Percentiles rank a stretch among this genome's conserved stretches.
phyloP scores from a whole-genome alignment of 768 basidiomycete species.

The Suillus discolor region DNA sequence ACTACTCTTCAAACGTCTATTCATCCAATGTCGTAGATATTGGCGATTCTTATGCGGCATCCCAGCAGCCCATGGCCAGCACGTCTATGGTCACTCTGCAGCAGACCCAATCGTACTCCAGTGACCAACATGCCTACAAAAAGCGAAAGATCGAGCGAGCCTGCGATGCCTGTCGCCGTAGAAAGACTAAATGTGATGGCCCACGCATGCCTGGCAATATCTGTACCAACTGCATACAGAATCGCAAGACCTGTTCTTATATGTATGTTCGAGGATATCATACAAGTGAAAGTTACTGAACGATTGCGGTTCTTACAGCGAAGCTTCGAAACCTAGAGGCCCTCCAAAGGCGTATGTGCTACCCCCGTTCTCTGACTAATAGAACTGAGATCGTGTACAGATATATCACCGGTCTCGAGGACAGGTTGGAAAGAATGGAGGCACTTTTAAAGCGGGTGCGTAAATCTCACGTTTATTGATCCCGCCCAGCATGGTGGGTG shows the following conservation, averaged over 20 bases:
- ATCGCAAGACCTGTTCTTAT: conserved; percentile 59
- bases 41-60: conserved; percentile 18
- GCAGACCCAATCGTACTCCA: conserved; percentile 4
- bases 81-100: conserved; percentile 17
- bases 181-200: conserved; percentile 65
- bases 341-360: conserved; percentile 66
- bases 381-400: conserved; percentile 30
- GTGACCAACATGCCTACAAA: conserved; percentile 29
- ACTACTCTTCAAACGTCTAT: conserved; percentile 17
- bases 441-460: conserved; percentile 53
- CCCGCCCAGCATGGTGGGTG: background rate
- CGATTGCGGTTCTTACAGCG: conserved; percentile 35
- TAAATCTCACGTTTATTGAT: conserved; percentile 8
- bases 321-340: conserved; percentile 64
- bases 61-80: background rate
- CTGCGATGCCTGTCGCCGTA: conserved; percentile 60
- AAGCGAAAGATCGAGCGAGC: conserved; percentile 55
- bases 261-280: conserved; percentile 41
- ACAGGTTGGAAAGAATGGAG: conserved; percentile 59
- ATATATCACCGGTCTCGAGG: conserved; percentile 61
- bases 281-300: conserved; percentile 10
- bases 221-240: conserved; percentile 60
- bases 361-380: conserved; percentile 8
- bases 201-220: conserved; percentile 49
- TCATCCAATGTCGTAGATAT: conserved; percentile 31